Evolutionary conservation across 2,329 filamentous ascomycete species (phyloP).

Genomic region (Colletotrichum abscissum): DNA sequence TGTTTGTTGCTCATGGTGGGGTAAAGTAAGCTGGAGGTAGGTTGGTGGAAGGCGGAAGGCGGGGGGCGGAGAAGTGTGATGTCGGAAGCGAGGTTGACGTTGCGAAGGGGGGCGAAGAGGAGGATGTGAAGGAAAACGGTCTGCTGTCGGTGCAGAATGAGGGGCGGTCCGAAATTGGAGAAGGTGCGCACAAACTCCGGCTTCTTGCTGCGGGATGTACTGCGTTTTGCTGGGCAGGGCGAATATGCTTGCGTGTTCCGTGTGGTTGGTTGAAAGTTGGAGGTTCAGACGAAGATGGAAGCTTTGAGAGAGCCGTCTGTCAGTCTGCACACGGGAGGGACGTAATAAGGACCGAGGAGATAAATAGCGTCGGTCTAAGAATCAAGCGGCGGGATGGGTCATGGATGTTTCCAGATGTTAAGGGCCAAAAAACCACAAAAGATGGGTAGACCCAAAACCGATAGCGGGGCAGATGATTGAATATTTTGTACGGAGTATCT

Average conservation of each 20-base stretch:
- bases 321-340: slow-evolving; percentile 9
- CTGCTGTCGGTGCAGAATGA: slow-evolving; percentile 20
- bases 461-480: slow-evolving; percentile 19
- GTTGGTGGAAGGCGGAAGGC: slow-evolving; percentile 13
- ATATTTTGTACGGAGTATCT: background rate
- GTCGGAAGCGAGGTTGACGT: slow-evolving; percentile 20
- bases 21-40: slow-evolving; percentile 10
- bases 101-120: slow-evolving; percentile 21
- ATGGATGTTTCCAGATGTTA: slow-evolving; percentile 34
- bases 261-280: background rate
- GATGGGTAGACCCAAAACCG: background rate
- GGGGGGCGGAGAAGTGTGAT: slow-evolving; percentile 22
- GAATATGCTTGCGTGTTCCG: background rate
- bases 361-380: slow-evolving; percentile 10
- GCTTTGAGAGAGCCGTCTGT: slow-evolving; percentile 2
- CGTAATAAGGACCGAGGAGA: slow-evolving; percentile 27
- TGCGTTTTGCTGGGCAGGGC: slow-evolving; percentile 3
- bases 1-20: slow-evolving; percentile 64
- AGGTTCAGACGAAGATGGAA: slow-evolving; percentile 31
- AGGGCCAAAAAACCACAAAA: background rate
- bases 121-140: slow-evolving; percentile 10
- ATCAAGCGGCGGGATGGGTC: slow-evolving; percentile 30
- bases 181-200: slow-evolving; percentile 4
- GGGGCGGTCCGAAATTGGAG: slow-evolving; percentile 24
- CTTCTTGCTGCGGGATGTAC: slow-evolving; percentile 15